Evolutionary conservation across 2,329 filamentous ascomycete genomes (phyloP).

Genomic region (Penicillium sp.): DNA sequence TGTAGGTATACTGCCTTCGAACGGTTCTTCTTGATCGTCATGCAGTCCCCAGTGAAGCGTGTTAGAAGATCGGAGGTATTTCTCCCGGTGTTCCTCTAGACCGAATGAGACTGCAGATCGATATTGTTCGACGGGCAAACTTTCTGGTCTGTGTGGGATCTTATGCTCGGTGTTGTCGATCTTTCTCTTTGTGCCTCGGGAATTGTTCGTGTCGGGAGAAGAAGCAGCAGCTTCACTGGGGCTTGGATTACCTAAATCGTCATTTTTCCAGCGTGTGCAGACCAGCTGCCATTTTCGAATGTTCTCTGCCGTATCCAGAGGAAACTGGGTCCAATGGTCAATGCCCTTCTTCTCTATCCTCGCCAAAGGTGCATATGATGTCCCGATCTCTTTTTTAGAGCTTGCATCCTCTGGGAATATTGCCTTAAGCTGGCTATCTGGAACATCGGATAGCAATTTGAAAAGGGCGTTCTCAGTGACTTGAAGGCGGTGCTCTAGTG

Average conservation of each 20-base stretch:
- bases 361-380: constrained; percentile 18
- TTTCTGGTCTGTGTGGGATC: too few species aligned
- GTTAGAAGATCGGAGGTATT: neutral
- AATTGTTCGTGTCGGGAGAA: neutral
- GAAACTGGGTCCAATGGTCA: constrained; percentile 41
- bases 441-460: constrained; percentile 35
- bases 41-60: neutral
- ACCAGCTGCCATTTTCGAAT: constrained; percentile 40
- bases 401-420: constrained; percentile 16
- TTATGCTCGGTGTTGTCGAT: neutral
- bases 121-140: neutral
- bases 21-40: neutral
- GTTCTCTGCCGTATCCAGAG: constrained; percentile 33
- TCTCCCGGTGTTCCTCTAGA: neutral
- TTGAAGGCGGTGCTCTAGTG: constrained; percentile 44
- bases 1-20: neutral
- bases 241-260: neutral
- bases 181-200: neutral
- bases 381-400: constrained; percentile 3
- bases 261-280: constrained; percentile 12
- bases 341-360: constrained; percentile 33
- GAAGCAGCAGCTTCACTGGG: neutral
- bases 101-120: neutral
- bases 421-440: constrained; percentile 32
- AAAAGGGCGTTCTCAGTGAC: constrained; percentile 45